phyloP scores from a whole-genome alignment of 371 early-diverging fungal genomes.

The Lichtheimia hyalospora region DNA sequence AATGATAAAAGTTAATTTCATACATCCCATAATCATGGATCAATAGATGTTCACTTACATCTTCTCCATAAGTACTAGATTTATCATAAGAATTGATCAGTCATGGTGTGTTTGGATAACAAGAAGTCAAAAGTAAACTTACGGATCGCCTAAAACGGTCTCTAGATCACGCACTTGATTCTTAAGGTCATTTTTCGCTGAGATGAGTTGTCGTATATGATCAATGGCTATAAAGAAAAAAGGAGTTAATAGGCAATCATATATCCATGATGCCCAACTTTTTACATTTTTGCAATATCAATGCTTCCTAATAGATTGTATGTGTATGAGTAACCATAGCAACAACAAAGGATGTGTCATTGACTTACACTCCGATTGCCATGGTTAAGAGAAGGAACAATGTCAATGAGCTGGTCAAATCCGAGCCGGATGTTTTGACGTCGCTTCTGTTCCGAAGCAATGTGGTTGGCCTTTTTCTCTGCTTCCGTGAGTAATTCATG shows the following conservation, averaged over 20 bases:
- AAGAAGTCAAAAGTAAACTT: conserved; percentile 10
- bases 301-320: conserved; percentile 21
- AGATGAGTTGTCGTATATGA: conserved; percentile 31
- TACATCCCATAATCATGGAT: neutral
- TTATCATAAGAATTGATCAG: neutral
- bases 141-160: conserved; percentile 29
- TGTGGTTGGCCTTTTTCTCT: conserved; percentile 95
- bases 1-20: neutral
- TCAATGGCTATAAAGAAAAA: conserved; percentile 22
- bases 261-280: neutral
- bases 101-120: neutral
- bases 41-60: conserved; percentile 22
- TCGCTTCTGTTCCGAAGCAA: conserved; percentile 90
- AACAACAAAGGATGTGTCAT: conserved; percentile 4
- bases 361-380: conserved; percentile 51
- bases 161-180: conserved; percentile 31
- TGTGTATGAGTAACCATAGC: neutral
- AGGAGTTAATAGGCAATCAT: neutral
- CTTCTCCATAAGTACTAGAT: conserved; percentile 34
- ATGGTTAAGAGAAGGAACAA: conserved; percentile 75
- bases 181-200: conserved; percentile 34
- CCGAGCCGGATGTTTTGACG: conserved; percentile 83
- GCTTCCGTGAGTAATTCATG: conserved; percentile 84
- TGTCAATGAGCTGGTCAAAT: conserved; percentile 78
- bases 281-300: conserved; percentile 62